Base-by-base conservation (phyloP, 768 basidiomycete genomes). In the Lactarius tabidus region DNA sequence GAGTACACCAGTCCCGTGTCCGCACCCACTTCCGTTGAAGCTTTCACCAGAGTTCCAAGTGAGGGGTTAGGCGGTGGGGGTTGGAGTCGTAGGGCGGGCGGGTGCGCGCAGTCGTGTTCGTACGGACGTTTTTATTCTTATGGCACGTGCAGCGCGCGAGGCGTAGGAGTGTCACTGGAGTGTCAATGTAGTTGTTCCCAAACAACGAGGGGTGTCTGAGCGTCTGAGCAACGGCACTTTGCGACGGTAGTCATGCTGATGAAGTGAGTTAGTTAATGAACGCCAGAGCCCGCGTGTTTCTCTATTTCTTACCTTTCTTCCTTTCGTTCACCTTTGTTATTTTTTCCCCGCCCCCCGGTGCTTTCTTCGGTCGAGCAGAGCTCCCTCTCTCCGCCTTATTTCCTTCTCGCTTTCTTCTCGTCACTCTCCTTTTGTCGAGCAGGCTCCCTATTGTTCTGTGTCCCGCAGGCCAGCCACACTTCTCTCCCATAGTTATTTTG, bases 231-330 rank as follows among this genome's bases (percentile, higher is more conserved):
- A 23, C 26, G 31, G 36, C 18, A 26, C 57, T 28, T 64, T 12
- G 45, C 45, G 57, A 67, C 39, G 55, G 66, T 69, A 67, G 72
- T 69, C 70, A 70, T 45, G 66, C 23, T 71, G 58, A 51, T 28
- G 18, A 31, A 6, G 29, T 31, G 57, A 51, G 48, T 15, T 10
- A 14, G 26, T 26, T 15, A 3, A 51, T 51, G 48, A 15, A 26
- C 48, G 48, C 48, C 48, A 26, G 48, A 26, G 48, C 48, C 48
- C 23, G 48, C 12, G 26, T 43, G 17, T 52, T 9, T 51, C 12
- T 55, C 14, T 35, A 31, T 18, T 39, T 23, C 53, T 55, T 39
- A 29, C 29, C n/a, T 65, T 60, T 31, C 14, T 41, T 52, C 38
- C 39, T 10, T 38, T n/a, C n/a, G n/a, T n/a, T 56, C 41, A 12